A percentile compares a stretch with the other conserved stretches of the same genome.
Conservation (phyloP, 768 basidiomycete species). For the Tephrocybe sp. region DNA sequence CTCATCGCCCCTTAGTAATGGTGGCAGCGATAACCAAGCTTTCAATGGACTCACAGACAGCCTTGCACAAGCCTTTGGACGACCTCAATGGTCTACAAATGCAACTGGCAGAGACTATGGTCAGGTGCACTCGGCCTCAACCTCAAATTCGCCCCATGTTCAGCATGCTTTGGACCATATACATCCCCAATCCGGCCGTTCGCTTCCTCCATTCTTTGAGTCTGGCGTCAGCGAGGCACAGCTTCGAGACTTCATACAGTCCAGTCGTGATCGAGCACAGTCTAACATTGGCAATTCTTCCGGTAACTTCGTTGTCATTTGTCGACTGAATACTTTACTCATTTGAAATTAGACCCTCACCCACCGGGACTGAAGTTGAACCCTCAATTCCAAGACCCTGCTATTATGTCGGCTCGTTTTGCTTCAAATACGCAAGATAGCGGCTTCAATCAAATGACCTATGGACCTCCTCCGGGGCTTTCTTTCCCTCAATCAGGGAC, state of each 20-base stretch:
- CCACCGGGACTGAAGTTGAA: conserved; percentile 19
- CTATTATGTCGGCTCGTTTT: conserved; percentile 78
- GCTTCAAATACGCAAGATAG: conserved; percentile 37
- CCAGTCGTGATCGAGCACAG: conserved; percentile 59
- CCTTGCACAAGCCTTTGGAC: conserved; percentile 31
- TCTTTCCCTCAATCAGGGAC: conserved; percentile 38
- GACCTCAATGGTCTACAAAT: conserved; percentile 41
- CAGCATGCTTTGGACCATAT: conserved; percentile 46
- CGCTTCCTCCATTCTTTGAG: conserved; percentile 62
- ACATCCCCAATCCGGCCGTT: conserved; percentile 39
- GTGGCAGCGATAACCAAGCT: conserved; percentile 46
- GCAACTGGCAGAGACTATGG: conserved; percentile 41
- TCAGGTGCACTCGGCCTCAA: conserved; percentile 36
- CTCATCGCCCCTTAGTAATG: conserved; percentile 51
- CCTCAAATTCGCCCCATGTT: conserved; percentile 43
- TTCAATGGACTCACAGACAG: conserved; percentile 41
- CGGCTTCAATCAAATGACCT: conserved; percentile 33
- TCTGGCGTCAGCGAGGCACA: conserved; percentile 69
- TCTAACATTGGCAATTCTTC: conserved; percentile 18
- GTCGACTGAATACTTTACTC: conserved; percentile 4
- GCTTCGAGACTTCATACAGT: conserved; percentile 73
- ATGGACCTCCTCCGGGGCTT: conserved; percentile 73
- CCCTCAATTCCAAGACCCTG: conserved; percentile 66
- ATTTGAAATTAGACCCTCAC: conserved; percentile 9
- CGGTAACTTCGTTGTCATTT: conserved; percentile 19